Conservation (phyloP, 371 early-diverging fungal genomes). For the Choanephora cucurbitarum region DNA sequence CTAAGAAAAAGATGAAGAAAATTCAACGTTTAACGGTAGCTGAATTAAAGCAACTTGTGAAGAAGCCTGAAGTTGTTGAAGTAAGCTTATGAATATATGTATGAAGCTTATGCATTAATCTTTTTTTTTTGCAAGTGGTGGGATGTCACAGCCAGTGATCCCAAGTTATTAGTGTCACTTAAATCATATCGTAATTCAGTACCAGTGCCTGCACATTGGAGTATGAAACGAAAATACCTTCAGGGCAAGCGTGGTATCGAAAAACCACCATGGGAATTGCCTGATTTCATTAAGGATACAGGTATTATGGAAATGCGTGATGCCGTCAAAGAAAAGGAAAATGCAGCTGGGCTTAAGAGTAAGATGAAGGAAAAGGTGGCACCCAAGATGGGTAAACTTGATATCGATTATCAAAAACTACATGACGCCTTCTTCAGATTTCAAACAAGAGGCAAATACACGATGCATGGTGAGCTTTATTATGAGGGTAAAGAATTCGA, state of each 20-base stretch:
- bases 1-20: constrained; percentile 47
- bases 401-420: constrained; percentile 94
- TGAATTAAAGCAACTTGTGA: constrained; percentile 89
- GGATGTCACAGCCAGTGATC: constrained; percentile 91
- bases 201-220: constrained; percentile 97
- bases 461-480: constrained; percentile 91
- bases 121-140: constrained; percentile 42
- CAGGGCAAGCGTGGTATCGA: constrained; percentile 95
- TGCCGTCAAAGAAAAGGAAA: constrained; percentile 84
- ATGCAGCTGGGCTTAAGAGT: constrained; percentile 74
- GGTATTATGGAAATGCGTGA: constrained; percentile 97
- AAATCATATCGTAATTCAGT: constrained; percentile 93
- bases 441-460: constrained; percentile 86
- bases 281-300: constrained; percentile 95
- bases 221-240: constrained; percentile 93
- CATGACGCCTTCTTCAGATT: constrained; percentile 97
- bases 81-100: constrained; percentile 35
- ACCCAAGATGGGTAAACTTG: constrained; percentile 96
- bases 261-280: constrained; percentile 94
- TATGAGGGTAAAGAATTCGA: constrained; percentile 98
- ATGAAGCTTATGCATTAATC: no score
- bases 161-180: constrained; percentile 84
- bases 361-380: constrained; percentile 88
- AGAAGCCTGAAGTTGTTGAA: constrained; percentile 96
- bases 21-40: constrained; percentile 72